Percentiles rank a stretch among this genome's conserved stretches.
Conservation (phyloP, 2,329 filamentous ascomycete species). For the Diaporthe citri region DNA sequence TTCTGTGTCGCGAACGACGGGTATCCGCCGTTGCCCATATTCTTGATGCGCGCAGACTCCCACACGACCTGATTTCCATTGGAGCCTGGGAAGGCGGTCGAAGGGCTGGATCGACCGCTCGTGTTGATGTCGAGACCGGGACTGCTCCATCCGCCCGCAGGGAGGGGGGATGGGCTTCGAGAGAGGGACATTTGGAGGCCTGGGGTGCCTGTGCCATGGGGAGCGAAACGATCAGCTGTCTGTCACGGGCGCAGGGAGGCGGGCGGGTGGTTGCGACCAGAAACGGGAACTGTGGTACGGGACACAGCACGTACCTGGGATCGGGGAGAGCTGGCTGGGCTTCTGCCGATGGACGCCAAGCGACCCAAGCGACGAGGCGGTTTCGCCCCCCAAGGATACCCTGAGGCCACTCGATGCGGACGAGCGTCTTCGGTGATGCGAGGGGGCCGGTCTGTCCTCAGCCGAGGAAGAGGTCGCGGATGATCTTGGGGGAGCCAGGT, state of each 20-base stretch:
- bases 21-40: conserved; percentile 76
- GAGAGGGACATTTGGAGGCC: conserved; percentile 82
- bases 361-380: conserved; percentile 50
- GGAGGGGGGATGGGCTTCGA: conserved; percentile 86
- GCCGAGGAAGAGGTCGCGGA: conserved; percentile 64
- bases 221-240: conserved; percentile 14
- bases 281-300: conserved; percentile 39
- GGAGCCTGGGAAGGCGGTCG: conserved; percentile 61
- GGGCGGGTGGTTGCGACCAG: conserved; percentile 28
- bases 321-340: conserved; percentile 61
- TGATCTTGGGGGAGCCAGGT: conserved; percentile 64
- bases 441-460: conserved; percentile 60
- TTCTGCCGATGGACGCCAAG: conserved; percentile 56
- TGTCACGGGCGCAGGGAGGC: conserved; percentile 14
- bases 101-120: conserved; percentile 78
- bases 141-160: conserved; percentile 89
- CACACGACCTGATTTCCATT: conserved; percentile 76
- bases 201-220: conserved; percentile 62
- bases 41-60: conserved; percentile 85
- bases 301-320: conserved; percentile 63
- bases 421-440: conserved; percentile 65
- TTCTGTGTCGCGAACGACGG: conserved; percentile 85
- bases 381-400: conserved; percentile 50
- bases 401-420: conserved; percentile 54
- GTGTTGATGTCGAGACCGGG: conserved; percentile 79